phyloP scores from a whole-genome alignment of 345 rosid species.

The Hirschfeldia incana region DNA sequence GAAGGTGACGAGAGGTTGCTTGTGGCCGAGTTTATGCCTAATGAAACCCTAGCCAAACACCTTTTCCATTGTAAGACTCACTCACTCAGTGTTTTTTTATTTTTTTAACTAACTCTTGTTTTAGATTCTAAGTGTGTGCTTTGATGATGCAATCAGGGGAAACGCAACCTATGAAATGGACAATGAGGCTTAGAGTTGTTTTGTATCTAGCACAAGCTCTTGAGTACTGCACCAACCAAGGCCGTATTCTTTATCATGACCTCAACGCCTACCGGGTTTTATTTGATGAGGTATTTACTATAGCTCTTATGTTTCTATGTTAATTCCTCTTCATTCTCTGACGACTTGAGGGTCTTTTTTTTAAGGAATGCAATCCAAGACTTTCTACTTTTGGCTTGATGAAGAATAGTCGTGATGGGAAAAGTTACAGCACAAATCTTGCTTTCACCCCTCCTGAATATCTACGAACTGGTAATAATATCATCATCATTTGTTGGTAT shows the following conservation, averaged over 20 bases:
- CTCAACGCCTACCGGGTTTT: constrained; percentile 90
- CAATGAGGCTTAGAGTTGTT: constrained; percentile 94
- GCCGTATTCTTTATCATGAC: constrained; percentile 86
- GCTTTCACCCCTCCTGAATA: constrained; percentile 99
- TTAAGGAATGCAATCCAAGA: constrained; percentile 81
- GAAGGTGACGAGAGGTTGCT: constrained; percentile 88
- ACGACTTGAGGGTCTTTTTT: constrained; percentile 16
- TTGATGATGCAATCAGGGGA: constrained; percentile 61
- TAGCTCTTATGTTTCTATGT: background rate
- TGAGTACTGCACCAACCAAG: constrained; percentile 88
- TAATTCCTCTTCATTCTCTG: constrained; percentile 21
- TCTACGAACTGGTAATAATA: constrained; percentile 72
- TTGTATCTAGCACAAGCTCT: constrained; percentile 90
- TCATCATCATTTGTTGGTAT: background rate
- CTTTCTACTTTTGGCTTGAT: constrained; percentile 95
- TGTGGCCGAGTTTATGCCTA: constrained; percentile 84
- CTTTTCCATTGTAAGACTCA: constrained; percentile 73
- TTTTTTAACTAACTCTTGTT: background rate
- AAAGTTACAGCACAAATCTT: constrained; percentile 93
- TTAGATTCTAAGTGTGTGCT: background rate
- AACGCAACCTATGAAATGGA: constrained; percentile 94
- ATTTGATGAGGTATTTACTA: constrained; percentile 71
- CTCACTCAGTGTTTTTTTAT: background rate
- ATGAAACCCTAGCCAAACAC: constrained; percentile 93
- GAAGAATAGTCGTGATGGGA: constrained; percentile 97